phyloP scores from a whole-genome alignment of 345 rosid species.

The Turnera subulata region DNA sequence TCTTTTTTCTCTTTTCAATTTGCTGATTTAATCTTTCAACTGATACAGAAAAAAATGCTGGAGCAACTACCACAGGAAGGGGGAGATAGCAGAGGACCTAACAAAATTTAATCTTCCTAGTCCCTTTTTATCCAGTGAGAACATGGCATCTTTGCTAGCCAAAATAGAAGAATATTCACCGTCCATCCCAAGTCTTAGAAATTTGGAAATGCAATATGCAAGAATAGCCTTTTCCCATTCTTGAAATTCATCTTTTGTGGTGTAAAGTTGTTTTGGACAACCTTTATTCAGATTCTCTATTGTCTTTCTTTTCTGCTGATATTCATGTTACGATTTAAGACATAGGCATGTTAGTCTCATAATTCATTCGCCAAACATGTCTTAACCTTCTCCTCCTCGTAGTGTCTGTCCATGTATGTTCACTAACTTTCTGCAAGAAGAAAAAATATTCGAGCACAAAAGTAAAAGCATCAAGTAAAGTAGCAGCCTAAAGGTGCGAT shows the following conservation, averaged over 20 bases:
- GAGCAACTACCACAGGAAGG: no score
- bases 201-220: no score
- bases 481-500: neutral
- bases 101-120: no score
- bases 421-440: neutral
- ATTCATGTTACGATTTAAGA: neutral
- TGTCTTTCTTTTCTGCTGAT: conserved; percentile 1
- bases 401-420: conserved; percentile 7
- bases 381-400: neutral
- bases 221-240: no score
- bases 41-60: no score
- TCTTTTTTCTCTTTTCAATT: conserved; percentile 14
- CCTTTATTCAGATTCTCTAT: conserved; percentile 11
- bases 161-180: no score
- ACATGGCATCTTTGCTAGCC: no score
- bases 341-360: neutral
- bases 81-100: no score
- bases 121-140: no score
- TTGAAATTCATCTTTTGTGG: no score
- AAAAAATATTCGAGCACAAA: neutral
- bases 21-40: conserved; percentile 1
- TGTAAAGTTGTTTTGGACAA: neutral
- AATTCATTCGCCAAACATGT: neutral
- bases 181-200: no score
- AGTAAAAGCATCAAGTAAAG: neutral